These are phyloP conservation scores for Bidens hawaiensis DNA, from an alignment of 140 eudicot species.

Conservation along the genomic window DNA sequence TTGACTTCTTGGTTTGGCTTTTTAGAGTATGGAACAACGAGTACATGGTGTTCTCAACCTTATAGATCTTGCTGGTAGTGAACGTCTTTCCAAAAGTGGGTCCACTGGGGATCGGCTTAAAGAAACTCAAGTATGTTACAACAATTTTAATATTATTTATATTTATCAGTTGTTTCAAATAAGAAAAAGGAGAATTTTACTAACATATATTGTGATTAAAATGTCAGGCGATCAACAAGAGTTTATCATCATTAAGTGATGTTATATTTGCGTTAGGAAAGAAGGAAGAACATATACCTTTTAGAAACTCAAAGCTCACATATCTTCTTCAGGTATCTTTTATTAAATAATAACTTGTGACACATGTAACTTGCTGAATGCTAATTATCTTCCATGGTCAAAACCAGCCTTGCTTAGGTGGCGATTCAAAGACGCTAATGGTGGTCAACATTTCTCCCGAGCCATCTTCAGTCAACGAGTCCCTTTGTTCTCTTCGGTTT, in stretches of 20 bases:
- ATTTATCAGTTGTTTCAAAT: no score
- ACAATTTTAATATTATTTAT: neutral
- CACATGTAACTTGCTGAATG: no score
- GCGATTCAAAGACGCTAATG: no score
- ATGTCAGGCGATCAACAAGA: slow-evolving; percentile 84
- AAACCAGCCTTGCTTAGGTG: no score
- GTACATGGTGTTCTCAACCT: slow-evolving; percentile 87
- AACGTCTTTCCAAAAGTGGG: slow-evolving; percentile 93
- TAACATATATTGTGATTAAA: neutral
- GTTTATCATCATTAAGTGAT: slow-evolving; percentile 82
- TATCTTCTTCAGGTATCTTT: slow-evolving; percentile 96
- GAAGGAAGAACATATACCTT: slow-evolving; percentile 89
- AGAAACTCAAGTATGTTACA: slow-evolving; percentile 72
- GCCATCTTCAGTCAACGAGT: slow-evolving; percentile 59
- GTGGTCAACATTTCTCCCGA: slow-evolving; percentile 85
- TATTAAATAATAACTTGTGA: no score
- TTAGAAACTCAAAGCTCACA: slow-evolving; percentile 81
- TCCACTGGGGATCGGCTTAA: slow-evolving; percentile 88
- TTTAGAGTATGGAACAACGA: slow-evolving; percentile 83
- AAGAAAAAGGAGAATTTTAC: no score
- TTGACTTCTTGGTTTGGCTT: slow-evolving; percentile 1
- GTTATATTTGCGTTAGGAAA: slow-evolving; percentile 82
- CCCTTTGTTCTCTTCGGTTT: slow-evolving; percentile 92
- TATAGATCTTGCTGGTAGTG: slow-evolving; percentile 97
- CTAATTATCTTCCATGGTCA: no score